These are phyloP conservation scores for Rubroshorea leprosula DNA, from an alignment of 345 rosid genomes.

Conservation along the genomic window DNA sequence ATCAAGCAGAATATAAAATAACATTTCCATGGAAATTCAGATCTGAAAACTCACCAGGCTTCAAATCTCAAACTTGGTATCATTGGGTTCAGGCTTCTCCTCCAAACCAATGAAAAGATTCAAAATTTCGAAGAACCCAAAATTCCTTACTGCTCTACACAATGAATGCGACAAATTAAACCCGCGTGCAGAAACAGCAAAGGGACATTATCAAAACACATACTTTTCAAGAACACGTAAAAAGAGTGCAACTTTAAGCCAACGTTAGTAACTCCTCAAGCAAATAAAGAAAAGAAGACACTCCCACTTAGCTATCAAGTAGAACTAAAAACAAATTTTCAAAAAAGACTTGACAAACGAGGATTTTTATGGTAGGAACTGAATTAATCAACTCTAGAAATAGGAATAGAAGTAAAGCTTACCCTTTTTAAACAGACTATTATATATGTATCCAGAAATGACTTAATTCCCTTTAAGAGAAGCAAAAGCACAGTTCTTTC, in stretches of 20 bases:
- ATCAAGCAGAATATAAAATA: constrained; percentile 28
- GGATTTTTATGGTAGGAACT: constrained; percentile 19
- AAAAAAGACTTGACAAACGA: constrained; percentile 25
- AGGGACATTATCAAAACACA: constrained; percentile 4
- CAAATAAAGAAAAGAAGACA: constrained; percentile 20
- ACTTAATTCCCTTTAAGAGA: neutral
- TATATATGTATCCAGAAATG: constrained; percentile 12
- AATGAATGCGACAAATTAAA: constrained; percentile 23
- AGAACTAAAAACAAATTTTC: constrained; percentile 28
- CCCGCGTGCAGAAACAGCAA: constrained; percentile 15
- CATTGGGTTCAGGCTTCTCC: constrained; percentile 1
- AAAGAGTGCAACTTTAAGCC: constrained; percentile 1
- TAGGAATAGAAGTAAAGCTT: constrained; percentile 19
- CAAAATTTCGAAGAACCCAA: constrained; percentile 21
- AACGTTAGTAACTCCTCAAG: constrained; percentile 14
- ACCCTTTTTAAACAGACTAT: constrained; percentile 16
- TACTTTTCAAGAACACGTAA: constrained; percentile 12
- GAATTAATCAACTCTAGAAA: constrained; percentile 12
- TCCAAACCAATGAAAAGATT: constrained; percentile 20
- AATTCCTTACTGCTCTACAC: constrained; percentile 17
- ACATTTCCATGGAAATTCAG: constrained; percentile 37
- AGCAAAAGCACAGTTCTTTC: neutral
- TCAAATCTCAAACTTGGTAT: constrained; percentile 25
- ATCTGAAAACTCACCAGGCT: constrained; percentile 66
- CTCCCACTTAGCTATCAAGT: constrained; percentile 25